Evolutionary conservation across 2,329 filamentous ascomycete species (phyloP).

Genomic region (Ophiocordyceps robertsii): DNA sequence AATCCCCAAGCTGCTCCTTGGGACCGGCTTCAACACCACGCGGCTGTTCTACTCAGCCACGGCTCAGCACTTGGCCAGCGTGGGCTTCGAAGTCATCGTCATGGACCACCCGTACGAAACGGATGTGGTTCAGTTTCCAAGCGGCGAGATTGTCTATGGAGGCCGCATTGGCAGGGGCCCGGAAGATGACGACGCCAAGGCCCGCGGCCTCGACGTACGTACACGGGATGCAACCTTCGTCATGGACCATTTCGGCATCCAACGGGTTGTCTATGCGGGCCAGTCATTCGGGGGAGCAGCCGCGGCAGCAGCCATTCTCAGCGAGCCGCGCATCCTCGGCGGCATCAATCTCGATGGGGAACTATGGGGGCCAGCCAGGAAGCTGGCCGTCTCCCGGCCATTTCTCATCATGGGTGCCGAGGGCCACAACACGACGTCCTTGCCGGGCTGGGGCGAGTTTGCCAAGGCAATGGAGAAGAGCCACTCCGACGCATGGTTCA

Average conservation of each 20-base stretch:
- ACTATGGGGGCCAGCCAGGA: constrained; percentile 13
- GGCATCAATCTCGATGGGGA: constrained; percentile 24
- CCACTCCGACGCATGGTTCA: constrained; percentile 13
- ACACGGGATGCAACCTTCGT: constrained; percentile 18
- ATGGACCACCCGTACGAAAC: constrained; percentile 31
- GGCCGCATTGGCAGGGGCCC: constrained; percentile 7
- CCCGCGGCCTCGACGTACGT: constrained; percentile 8
- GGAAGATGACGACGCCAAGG: constrained; percentile 1
- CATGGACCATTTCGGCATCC: constrained; percentile 10
- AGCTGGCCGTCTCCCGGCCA: constrained; percentile 12
- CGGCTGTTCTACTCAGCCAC: constrained; percentile 24
- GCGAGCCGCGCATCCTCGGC: constrained; percentile 16
- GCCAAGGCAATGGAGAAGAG: constrained; percentile 9
- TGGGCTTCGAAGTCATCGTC: constrained; percentile 25
- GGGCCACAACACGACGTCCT: constrained; percentile 10
- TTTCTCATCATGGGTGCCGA: constrained; percentile 17
- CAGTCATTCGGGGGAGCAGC: constrained; percentile 20
- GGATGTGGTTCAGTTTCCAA: constrained; percentile 24
- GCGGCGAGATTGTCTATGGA: constrained; percentile 16
- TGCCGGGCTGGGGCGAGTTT: constrained; percentile 13
- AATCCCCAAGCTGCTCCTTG: not conserved
- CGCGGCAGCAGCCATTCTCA: constrained; percentile 15
- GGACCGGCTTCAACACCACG: constrained; percentile 7
- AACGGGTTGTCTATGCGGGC: constrained; percentile 16
- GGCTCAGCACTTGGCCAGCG: constrained; percentile 23